Evolutionary conservation across 352 stramenopile species (phyloP).

Genomic region (Phytophthora foliorum): DNA sequence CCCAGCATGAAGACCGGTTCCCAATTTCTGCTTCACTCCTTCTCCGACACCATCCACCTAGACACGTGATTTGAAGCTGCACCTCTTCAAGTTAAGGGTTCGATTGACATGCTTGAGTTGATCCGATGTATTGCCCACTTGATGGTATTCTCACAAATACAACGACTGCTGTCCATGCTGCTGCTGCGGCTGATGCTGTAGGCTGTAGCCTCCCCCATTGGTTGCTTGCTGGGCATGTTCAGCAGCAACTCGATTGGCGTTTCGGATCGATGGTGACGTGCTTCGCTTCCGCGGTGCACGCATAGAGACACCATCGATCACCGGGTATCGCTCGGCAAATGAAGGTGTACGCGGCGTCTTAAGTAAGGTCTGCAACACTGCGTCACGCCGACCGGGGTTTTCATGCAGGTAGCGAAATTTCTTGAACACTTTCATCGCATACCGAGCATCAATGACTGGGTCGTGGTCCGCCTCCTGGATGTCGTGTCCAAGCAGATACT

Average conservation of each 20-base stretch:
- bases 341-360: constrained; percentile 87
- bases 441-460: constrained; percentile 86
- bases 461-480: constrained; percentile 90
- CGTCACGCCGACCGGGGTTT: constrained; percentile 74
- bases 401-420: constrained; percentile 87
- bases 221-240: constrained; percentile 34
- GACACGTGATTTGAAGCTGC: constrained; percentile 6
- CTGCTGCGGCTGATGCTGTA: constrained; percentile 27
- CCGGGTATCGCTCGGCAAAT: constrained; percentile 83
- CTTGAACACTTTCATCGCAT: constrained; percentile 93
- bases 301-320: constrained; percentile 89
- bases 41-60: constrained; percentile 1
- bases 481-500: constrained; percentile 81
- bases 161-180: constrained; percentile 35
- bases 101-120: constrained; percentile 16
- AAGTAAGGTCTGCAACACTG: constrained; percentile 83
- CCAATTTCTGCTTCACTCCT: constrained; percentile 1
- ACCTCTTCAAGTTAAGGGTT: constrained; percentile 11
- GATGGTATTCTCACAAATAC: constrained; percentile 43
- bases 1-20: constrained; percentile 20
- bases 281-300: constrained; percentile 66
- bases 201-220: constrained; percentile 22
- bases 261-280: constrained; percentile 53
- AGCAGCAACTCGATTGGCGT: constrained; percentile 39
- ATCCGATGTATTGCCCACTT: constrained; percentile 16